Evolutionary conservation across 2,329 filamentous ascomycete species (phyloP).

Genomic region (Verruconis gallopava): DNA sequence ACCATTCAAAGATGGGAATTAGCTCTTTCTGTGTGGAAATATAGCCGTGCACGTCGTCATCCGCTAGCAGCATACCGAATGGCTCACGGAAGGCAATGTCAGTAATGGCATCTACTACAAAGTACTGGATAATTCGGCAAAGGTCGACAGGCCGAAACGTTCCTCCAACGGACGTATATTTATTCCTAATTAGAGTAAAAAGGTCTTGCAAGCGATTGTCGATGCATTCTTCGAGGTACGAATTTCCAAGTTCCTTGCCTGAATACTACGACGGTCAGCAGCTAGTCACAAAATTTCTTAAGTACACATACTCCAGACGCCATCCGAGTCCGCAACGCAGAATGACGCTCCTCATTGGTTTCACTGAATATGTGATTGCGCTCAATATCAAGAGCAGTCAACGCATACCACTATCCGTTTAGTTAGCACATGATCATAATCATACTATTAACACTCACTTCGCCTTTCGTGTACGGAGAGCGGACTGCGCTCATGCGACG

Average conservation of each 20-base stretch:
- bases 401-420: conserved; percentile 5
- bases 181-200: conserved; percentile 20
- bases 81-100: conserved; percentile 29
- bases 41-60: conserved; percentile 37
- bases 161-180: conserved; percentile 22
- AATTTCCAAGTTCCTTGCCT: conserved; percentile 23
- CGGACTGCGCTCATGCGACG: conserved; percentile 10
- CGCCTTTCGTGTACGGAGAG: conserved; percentile 4
- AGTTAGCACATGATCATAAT: not conserved
- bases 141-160: conserved; percentile 23
- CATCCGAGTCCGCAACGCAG: conserved; percentile 4
- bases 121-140: conserved; percentile 23
- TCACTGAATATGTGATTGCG: conserved; percentile 6
- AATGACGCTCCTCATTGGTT: conserved; percentile 7
- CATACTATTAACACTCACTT: not conserved
- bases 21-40: conserved; percentile 3
- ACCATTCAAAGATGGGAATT: conserved; percentile 6
- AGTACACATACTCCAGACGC: conserved; percentile 1
- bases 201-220: conserved; percentile 23
- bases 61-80: conserved; percentile 36
- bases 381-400: not conserved
- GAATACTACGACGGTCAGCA: conserved; percentile 17
- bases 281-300: not conserved
- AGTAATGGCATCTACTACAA: conserved; percentile 30
- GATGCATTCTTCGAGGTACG: conserved; percentile 24